phyloP scores from a whole-genome alignment of 2,329 filamentous ascomycete species.

The Bipolaris sorokiniana region DNA sequence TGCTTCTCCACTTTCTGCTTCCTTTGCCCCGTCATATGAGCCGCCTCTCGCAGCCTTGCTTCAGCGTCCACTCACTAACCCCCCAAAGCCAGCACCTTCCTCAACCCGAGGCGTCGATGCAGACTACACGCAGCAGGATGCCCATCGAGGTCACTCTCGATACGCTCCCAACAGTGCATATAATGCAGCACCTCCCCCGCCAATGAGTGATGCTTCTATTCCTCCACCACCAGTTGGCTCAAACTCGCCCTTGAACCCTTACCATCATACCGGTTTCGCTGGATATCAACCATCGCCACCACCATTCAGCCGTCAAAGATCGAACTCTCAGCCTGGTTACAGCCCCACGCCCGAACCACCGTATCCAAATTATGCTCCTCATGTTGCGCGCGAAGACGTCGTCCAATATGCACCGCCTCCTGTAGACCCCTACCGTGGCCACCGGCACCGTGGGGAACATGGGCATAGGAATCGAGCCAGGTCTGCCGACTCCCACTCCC shows the following conservation, averaged over 20 bases:
- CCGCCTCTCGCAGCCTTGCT: conserved; percentile 45
- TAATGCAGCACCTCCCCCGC: conserved; percentile 29
- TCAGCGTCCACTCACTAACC: conserved; percentile 42
- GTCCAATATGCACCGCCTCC: conserved; percentile 32
- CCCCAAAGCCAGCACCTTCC: conserved; percentile 33
- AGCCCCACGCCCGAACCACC: conserved; percentile 23
- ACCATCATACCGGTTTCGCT: conserved; percentile 42
- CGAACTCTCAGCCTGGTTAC: conserved; percentile 43
- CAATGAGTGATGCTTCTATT: conserved; percentile 24
- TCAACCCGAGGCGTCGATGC: conserved; percentile 6
- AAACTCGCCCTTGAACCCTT: conserved; percentile 35
- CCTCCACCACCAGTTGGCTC: conserved; percentile 35
- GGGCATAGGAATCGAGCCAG: conserved; percentile 40
- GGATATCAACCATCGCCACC: conserved; percentile 39
- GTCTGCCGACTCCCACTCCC: conserved; percentile 45
- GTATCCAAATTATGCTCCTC: conserved; percentile 24
- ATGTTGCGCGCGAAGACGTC: conserved; percentile 25
- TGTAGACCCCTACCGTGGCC: conserved; percentile 33
- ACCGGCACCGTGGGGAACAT: conserved; percentile 34
- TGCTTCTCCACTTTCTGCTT: conserved; percentile 38
- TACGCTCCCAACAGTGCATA: conserved; percentile 45
- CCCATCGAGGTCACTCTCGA: conserved; percentile 26
- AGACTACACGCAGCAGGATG: conserved; percentile 18
- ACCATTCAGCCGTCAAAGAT: conserved; percentile 44
- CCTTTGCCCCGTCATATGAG: conserved; percentile 45